Percentiles rank a stretch among this genome's conserved stretches.
Evolutionary conservation across 2,329 filamentous ascomycete species (phyloP).

Genomic region (Colletotrichum siamense): DNA sequence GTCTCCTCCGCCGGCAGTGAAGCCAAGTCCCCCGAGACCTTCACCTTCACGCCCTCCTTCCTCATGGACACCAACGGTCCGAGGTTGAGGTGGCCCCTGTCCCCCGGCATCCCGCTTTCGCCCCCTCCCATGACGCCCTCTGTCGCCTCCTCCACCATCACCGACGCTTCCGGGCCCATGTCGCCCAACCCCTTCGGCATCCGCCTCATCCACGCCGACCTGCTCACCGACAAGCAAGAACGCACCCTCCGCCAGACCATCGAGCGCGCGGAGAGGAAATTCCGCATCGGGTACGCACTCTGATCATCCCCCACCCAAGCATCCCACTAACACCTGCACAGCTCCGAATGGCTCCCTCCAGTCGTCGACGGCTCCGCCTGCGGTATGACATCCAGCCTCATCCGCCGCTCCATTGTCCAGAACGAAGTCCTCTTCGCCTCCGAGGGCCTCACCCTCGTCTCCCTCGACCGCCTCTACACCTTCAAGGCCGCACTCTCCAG

Average conservation of each 20-base stretch:
- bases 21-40: constrained; percentile 30
- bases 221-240: constrained; percentile 51
- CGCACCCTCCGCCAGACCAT: constrained; percentile 53
- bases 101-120: constrained; percentile 45
- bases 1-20: constrained; percentile 25
- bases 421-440: constrained; percentile 67
- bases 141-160: constrained; percentile 45
- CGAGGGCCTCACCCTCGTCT: constrained; percentile 63
- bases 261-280: constrained; percentile 56
- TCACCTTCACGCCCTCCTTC: constrained; percentile 36
- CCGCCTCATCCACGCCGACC: constrained; percentile 53
- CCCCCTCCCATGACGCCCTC: constrained; percentile 54
- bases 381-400: constrained; percentile 55
- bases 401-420: constrained; percentile 62
- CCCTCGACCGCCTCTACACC: constrained; percentile 68
- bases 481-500: constrained; percentile 66
- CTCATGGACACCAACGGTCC: constrained; percentile 31
- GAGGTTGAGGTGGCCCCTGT: constrained; percentile 34
- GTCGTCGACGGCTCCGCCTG: constrained; percentile 47
- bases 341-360: constrained; percentile 48
- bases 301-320: neutral
- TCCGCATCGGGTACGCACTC: constrained; percentile 27
- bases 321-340: constrained; percentile 22
- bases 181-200: constrained; percentile 50
- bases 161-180: constrained; percentile 33